Evolutionary conservation across 2,329 filamentous ascomycete species (phyloP).

Genomic region (Cylindrodendrum hubeiense): DNA sequence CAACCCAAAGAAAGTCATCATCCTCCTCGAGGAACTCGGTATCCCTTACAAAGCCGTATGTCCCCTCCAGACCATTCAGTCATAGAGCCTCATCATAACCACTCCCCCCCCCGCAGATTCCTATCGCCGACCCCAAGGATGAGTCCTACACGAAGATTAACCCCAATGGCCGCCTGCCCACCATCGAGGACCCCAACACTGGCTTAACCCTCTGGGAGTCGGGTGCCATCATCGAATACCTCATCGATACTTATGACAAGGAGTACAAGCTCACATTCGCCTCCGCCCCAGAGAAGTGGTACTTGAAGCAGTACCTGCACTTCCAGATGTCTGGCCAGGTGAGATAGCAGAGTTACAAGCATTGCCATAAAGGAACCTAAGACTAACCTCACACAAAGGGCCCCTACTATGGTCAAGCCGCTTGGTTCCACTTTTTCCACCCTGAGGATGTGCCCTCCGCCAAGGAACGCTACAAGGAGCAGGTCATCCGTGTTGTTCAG

Average conservation of each 20-base stretch:
- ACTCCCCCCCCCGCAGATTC: conserved; percentile 27
- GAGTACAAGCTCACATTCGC: conserved; percentile 42
- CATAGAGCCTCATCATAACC: neutral
- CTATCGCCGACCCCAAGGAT: conserved; percentile 41
- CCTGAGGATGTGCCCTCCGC: conserved; percentile 45
- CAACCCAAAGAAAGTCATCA: conserved; percentile 49
- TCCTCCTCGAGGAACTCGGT: conserved; percentile 52
- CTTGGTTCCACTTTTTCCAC: conserved; percentile 48
- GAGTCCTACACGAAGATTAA: conserved; percentile 45
- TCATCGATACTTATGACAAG: conserved; percentile 44
- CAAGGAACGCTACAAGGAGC: conserved; percentile 47
- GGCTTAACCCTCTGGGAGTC: conserved; percentile 49
- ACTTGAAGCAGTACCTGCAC: conserved; percentile 50
- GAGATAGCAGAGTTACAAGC: neutral
- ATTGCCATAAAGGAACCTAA: neutral
- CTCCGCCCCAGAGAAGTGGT: conserved; percentile 45
- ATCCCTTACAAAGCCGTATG: conserved; percentile 49
- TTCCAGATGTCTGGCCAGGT: conserved; percentile 55
- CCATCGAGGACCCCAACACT: conserved; percentile 50
- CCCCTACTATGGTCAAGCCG: conserved; percentile 52
- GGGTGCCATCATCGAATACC: conserved; percentile 44
- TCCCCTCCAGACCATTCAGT: neutral
- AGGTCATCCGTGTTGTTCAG: conserved; percentile 46
- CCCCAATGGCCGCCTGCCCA: conserved; percentile 50
- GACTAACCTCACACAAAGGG: conserved; percentile 36